Conservation (phyloP, 257 asterid genomes). For the Verbena officinalis region DNA sequence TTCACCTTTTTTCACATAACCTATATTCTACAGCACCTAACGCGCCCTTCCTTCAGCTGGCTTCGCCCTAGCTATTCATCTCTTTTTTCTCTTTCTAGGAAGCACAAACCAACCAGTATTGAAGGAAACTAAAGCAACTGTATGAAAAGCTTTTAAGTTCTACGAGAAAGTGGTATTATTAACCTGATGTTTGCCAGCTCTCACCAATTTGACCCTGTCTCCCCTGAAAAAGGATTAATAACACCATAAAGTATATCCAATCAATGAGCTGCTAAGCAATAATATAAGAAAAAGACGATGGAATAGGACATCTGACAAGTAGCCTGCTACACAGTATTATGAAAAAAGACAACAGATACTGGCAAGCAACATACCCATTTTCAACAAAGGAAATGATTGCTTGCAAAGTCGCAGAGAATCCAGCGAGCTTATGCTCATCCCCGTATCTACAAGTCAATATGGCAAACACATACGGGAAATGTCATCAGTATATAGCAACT, state of each 20-base stretch:
- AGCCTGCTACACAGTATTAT: no score
- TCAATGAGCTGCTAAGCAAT: slow-evolving; percentile 19
- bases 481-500: slow-evolving; percentile 13
- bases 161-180: slow-evolving; percentile 26
- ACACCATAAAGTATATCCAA: slow-evolving; percentile 23
- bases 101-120: background rate
- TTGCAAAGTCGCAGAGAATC: slow-evolving; percentile 97
- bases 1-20: slow-evolving; percentile 13
- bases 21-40: slow-evolving; percentile 18
- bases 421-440: slow-evolving; percentile 97
- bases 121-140: background rate
- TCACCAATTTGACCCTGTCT: slow-evolving; percentile 84
- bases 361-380: slow-evolving; percentile 65
- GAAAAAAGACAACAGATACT: slow-evolving; percentile 23
- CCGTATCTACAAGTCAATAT: slow-evolving; percentile 68
- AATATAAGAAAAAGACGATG: background rate
- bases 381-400: slow-evolving; percentile 98
- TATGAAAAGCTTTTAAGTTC: slow-evolving; percentile 9
- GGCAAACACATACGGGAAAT: slow-evolving; percentile 17
- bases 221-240: slow-evolving; percentile 61
- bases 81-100: no score
- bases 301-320: no score
- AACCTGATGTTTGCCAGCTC: slow-evolving; percentile 99
- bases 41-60: no score
- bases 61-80: no score